Conservation (phyloP, 371 early-diverging fungal genomes). For the Globomyces sp. region DNA sequence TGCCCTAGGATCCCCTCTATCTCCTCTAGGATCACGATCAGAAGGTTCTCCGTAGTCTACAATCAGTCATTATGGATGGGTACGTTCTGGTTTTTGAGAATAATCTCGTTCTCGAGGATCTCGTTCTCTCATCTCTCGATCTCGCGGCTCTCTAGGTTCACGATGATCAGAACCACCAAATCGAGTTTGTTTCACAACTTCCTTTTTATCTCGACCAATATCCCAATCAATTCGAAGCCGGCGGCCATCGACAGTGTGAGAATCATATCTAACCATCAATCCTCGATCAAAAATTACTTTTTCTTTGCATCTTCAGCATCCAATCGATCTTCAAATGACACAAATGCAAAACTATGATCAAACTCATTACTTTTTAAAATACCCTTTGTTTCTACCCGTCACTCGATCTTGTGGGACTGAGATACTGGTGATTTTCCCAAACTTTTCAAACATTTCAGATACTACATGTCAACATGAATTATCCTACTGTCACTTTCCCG, state of each 20-base stretch:
- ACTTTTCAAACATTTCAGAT: constrained; percentile 69
- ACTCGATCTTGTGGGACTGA: constrained; percentile 70
- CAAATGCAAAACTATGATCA: constrained; percentile 65
- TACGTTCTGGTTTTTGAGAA: too few species aligned
- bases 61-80: too few species aligned
- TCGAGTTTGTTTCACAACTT: constrained; percentile 23
- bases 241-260: constrained; percentile 69
- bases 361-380: constrained; percentile 10
- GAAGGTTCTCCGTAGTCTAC: too few species aligned
- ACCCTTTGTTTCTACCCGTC: constrained; percentile 78
- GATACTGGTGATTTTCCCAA: constrained; percentile 62
- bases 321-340: constrained; percentile 71
- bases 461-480: constrained; percentile 27
- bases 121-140: not conserved
- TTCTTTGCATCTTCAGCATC: constrained; percentile 73
- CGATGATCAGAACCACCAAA: not conserved
- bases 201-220: constrained; percentile 69
- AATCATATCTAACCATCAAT: constrained; percentile 54
- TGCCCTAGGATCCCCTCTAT: too few species aligned
- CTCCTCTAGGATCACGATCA: too few species aligned
- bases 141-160: not conserved
- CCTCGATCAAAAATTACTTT: too few species aligned
- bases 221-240: constrained; percentile 79
- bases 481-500: constrained; percentile 60
- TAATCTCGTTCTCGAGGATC: too few species aligned